Base-by-base conservation (phyloP, 495 filamentous ascomycete genomes). In the Extremus antarcticus region DNA sequence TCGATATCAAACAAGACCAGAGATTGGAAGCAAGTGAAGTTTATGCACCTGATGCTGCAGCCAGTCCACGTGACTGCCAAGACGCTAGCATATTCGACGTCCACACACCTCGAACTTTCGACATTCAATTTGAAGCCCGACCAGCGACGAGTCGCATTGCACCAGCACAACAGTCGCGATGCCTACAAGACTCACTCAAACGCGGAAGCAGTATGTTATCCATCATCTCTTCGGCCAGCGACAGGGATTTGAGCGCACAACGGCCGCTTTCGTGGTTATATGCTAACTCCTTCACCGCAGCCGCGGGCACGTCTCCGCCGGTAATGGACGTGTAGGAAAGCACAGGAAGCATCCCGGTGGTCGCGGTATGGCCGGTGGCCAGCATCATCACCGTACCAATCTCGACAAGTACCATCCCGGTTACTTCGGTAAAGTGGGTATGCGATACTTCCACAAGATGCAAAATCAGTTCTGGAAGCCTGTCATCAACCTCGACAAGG, bases 351-450 rank as follows among this genome's bases (percentile, higher is more conserved):
- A 87, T 69, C 86, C 86, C 69, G 87, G 87, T 89, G 87, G 87
- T 83, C 84, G 87, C 72, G 88, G 87, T 88, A 84, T 94, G 77
- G 90, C 90, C 71, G 90, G 89, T 88, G 90, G 89, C 78, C 82
- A 86, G 76, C 90, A 95, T 77, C 90, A 95, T 78, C 65, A 67
- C 60, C 57, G 68, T 59, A 95, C 88, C 65, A 95, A 94, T 77
- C 75, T 94, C 65, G 88, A 94, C 76, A 92, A 92, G 75, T 90
- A 86, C 83, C 87, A 91, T 74, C 86, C 86, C 19, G 88, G 87
- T 85, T 94, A 94, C 85, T 95, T 94, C 75, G 90, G 90, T 74
- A 95, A 95, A 78, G 89, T 95, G 58, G 89, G 89, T 78, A 95
- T 94, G 90, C 76, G 90, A 61, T 89, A 92, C 78, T 86, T 94